Conservation (phyloP, 208 protist species). For the Crithidia acanthocephali region DNA sequence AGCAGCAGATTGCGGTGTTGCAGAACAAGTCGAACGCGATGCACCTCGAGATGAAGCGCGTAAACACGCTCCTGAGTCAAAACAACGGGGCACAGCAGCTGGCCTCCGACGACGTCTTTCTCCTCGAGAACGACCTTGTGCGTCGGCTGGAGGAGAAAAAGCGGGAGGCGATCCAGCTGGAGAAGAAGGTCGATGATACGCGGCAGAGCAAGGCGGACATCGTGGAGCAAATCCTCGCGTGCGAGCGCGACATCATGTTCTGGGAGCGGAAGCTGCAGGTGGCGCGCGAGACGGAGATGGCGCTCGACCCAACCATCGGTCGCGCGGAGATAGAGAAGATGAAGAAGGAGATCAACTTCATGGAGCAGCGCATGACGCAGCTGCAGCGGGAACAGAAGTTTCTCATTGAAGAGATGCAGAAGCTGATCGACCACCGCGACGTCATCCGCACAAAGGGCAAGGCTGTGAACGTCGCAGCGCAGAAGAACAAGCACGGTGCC, state of each 20-base stretch:
- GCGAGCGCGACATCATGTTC: slow-evolving; percentile 95
- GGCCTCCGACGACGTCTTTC: slow-evolving; percentile 91
- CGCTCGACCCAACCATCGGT: slow-evolving; percentile 94
- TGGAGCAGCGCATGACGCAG: slow-evolving; percentile 93
- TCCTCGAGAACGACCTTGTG: slow-evolving; percentile 93
- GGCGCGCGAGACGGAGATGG: slow-evolving; percentile 95
- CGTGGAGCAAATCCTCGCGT: slow-evolving; percentile 89
- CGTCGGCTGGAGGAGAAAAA: slow-evolving; percentile 91
- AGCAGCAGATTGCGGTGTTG: slow-evolving; percentile 77
- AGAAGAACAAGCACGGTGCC: slow-evolving; percentile 62
- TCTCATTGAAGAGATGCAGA: slow-evolving; percentile 96
- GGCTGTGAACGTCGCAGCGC: slow-evolving; percentile 65
- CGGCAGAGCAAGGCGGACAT: slow-evolving; percentile 80
- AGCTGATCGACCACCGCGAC: slow-evolving; percentile 93
- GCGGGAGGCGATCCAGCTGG: slow-evolving; percentile 87
- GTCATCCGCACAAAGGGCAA: slow-evolving; percentile 94
- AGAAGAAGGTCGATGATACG: slow-evolving; percentile 86
- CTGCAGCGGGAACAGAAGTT: slow-evolving; percentile 94
- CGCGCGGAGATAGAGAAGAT: slow-evolving; percentile 95
- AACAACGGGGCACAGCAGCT: slow-evolving; percentile 76
- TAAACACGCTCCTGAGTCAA: slow-evolving; percentile 92
- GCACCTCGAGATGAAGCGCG: slow-evolving; percentile 93
- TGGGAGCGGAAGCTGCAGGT: slow-evolving; percentile 97
- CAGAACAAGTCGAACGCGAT: slow-evolving; percentile 89
- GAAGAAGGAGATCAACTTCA: slow-evolving; percentile 96